Evolutionary conservation across 2,329 filamentous ascomycete species (phyloP), one percentile per base, ranked within the genome.

Genomic region (Westerdykella ornata): DNA sequence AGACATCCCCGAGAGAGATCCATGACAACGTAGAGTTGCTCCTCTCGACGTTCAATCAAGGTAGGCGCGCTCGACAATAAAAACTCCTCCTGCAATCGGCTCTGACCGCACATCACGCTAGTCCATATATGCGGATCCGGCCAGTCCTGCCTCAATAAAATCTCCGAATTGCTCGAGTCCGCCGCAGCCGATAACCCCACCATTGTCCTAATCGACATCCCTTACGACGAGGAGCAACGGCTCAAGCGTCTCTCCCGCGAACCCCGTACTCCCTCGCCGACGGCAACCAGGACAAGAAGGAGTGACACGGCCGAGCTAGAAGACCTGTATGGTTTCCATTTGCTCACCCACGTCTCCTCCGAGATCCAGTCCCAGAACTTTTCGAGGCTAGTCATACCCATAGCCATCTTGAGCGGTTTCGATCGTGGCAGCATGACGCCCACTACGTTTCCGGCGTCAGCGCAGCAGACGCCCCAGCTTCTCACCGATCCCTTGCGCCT

Each of bases 401-500:
- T 70, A 1, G 65, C 66, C 20, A 59, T 70, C 45, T 44, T 69
- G 35, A 67, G 59, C 16, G 66, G 64, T 4, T 42, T 68, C n/a
- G 56, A 63, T 28, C 53, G 54, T 15, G 30, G 15, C 5, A 62
- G 66, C 6, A 56, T 54, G 31, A 49, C 55, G 3, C 52, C 60
- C 11, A 49, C 52, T 17, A 47, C 56, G 16, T 45, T 63, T 3
- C 57, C 61, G 15, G 62, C 63, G 7, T 60, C 62, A 4, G 59
- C 54, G 33, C 50, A 63, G 0, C 56, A 60, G 34, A 57, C 62
- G 19, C 57, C 62, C 35, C 62, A 61, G 39, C 59, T 70, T 32
- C 60, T 69, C 15, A 63, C 69, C 7, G 72, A 79, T 44, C 71
- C 72, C 11, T 68, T 72, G 33, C 68, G 75, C 38, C 73, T 89